These are phyloP conservation scores for Ciborinia camelliae DNA, from an alignment of 2,329 filamentous ascomycete genomes.

Conservation along the genomic window DNA sequence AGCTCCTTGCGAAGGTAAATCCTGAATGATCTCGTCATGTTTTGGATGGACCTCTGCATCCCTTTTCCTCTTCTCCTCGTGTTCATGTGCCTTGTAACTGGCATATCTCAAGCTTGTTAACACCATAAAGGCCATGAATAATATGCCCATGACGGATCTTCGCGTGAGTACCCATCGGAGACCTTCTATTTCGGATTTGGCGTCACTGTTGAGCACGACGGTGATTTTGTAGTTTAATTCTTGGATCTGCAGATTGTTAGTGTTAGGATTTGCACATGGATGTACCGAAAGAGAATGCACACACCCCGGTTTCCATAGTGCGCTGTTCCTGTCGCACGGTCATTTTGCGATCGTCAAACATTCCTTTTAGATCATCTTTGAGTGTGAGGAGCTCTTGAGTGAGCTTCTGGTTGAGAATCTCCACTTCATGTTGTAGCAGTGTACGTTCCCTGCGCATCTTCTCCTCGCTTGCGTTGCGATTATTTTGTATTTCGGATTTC, in stretches of 20 bases:
- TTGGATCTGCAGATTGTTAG: slow-evolving; percentile 67
- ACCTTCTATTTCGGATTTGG: slow-evolving; percentile 86
- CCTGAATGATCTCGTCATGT: slow-evolving; percentile 42
- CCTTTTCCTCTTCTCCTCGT: slow-evolving; percentile 34
- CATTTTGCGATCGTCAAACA: slow-evolving; percentile 97
- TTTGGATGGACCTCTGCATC: slow-evolving; percentile 39
- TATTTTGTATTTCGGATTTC: slow-evolving; percentile 78
- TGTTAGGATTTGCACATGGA: neutral
- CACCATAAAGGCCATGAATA: slow-evolving; percentile 62
- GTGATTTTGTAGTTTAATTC: slow-evolving; percentile 97
- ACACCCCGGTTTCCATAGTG: slow-evolving; percentile 72
- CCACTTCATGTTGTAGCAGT: slow-evolving; percentile 89
- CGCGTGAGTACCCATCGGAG: slow-evolving; percentile 79
- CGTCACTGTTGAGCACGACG: slow-evolving; percentile 82
- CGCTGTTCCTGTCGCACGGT: slow-evolving; percentile 84
- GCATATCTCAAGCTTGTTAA: slow-evolving; percentile 58
- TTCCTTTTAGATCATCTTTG: slow-evolving; percentile 87
- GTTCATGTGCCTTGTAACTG: slow-evolving; percentile 46
- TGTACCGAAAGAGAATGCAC: slow-evolving; percentile 34
- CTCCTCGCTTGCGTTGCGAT: slow-evolving; percentile 73
- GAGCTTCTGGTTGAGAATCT: slow-evolving; percentile 81
- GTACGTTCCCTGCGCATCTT: slow-evolving; percentile 78
- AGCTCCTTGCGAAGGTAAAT: slow-evolving; percentile 49
- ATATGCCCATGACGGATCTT: slow-evolving; percentile 60
- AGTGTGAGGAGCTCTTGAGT: slow-evolving; percentile 78